Base-by-base conservation (phyloP, 768 basidiomycete genomes). In the Boletus fagicola region DNA sequence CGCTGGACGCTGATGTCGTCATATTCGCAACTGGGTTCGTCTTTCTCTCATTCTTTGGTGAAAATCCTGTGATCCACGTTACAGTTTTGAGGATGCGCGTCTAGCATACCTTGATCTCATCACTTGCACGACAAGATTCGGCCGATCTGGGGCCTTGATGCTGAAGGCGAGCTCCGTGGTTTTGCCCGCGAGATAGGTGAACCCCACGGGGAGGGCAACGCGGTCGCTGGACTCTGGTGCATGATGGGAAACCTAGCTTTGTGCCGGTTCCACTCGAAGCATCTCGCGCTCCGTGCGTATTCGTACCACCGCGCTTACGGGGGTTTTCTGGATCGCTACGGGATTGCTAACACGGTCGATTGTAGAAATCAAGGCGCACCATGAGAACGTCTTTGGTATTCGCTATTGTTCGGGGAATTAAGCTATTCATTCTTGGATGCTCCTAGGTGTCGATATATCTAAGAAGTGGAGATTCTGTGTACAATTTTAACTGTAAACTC, bases 341-440 rank as follows among this genome's bases (percentile, higher is more conserved):
- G 31, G 16, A 22, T 45, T 12, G 18, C 42, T 56, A 42, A 66
- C 28, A 20, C 2, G 28, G n/a, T 15, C 18, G 20, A 22, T 30
- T 49, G 20, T 67, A 88, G 87, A 88, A 72, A 88, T 89, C 66
- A 88, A 87, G 66, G 87, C 86, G 0, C 79, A 80, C 30, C 80
- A 86, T 57, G 82, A 83, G 57, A 76, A 76, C 1, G 7, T 83
- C 28, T 76, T 72, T 5, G 59, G 68, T 18, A 49, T 30, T 59
- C 66, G 64, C n/a, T 70, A 70, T 35, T 9, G 18, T 26, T 28
- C 24, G 7, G n/a, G 38, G 16, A 30, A 40, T 39, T 56, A 13
- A 36, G n/a, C 3, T 2, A 22, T 48, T 20, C 7, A 5, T 36
- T 12, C 15, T 36, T 40, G 38, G 7, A 24, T 35, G 24, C 12